These are phyloP conservation scores for Moesziomyces aphidis DNA, from an alignment of 1,284 basidiomycete species.

Conservation along the genomic window DNA sequence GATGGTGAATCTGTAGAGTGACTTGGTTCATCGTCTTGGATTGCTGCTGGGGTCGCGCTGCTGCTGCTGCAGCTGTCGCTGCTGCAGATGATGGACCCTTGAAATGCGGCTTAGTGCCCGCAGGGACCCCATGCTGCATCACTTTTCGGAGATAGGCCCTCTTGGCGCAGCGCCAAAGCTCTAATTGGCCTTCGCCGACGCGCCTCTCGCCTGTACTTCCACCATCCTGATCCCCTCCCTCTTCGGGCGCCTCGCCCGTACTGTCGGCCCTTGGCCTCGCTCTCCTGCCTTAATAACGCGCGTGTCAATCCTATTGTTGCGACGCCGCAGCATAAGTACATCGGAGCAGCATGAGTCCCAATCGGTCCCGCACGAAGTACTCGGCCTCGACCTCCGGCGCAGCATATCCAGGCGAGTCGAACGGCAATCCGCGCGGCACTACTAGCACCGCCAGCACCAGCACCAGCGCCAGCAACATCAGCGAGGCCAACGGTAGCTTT, in stretches of 20 bases:
- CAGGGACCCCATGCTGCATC: too few species aligned
- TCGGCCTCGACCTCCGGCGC: conserved; percentile 2
- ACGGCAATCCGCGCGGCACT: conserved; percentile 4
- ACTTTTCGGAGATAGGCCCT: conserved; percentile 7
- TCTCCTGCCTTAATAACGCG: not conserved
- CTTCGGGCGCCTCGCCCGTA: conserved; percentile 2
- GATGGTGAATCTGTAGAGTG: too few species aligned
- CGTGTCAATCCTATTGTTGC: not conserved
- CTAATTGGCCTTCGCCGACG: not conserved
- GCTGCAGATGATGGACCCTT: too few species aligned
- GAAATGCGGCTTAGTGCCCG: too few species aligned
- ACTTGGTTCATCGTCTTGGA: too few species aligned
- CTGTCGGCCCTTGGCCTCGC: not conserved
- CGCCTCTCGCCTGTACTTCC: conserved; percentile 1
- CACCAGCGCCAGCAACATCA: not conserved
- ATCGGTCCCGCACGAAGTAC: not conserved
- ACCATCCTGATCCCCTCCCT: conserved; percentile 5
- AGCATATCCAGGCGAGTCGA: not conserved
- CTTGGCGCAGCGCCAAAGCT: conserved; percentile 10
- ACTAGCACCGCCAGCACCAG: not conserved
- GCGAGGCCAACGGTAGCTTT: conserved; percentile 6
- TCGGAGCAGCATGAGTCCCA: not conserved
- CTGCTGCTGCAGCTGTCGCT: too few species aligned
- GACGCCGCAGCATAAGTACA: not conserved
- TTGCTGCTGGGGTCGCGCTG: too few species aligned